phyloP scores from a whole-genome alignment of 2,329 filamentous ascomycete genomes.

The Aspergillus pseudoterreus region DNA sequence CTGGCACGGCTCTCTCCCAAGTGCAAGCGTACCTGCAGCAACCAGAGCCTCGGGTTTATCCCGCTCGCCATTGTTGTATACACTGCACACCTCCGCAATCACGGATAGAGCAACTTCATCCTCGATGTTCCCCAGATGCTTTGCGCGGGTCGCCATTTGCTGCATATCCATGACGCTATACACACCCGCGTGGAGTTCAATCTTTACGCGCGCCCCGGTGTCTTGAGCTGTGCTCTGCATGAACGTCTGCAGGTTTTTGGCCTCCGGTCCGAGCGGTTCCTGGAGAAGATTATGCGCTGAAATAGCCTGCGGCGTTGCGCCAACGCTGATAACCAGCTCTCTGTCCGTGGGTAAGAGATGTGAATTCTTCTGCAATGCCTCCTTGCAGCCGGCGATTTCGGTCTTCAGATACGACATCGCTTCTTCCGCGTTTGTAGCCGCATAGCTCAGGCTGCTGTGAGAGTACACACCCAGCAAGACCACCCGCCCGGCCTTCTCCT shows the following conservation, averaged over 20 bases:
- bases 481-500: constrained; percentile 25
- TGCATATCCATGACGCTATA: constrained; percentile 76
- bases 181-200: constrained; percentile 73
- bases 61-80: constrained; percentile 60
- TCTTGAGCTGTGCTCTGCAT: constrained; percentile 10
- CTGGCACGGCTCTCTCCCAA: constrained; percentile 70
- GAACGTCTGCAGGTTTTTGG: constrained; percentile 25
- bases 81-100: constrained; percentile 66
- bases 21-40: constrained; percentile 64
- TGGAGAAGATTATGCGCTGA: constrained; percentile 58
- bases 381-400: constrained; percentile 54
- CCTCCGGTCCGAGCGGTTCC: constrained; percentile 31
- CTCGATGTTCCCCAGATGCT: constrained; percentile 30
- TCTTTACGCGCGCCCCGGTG: constrained; percentile 28
- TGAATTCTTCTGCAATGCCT: constrained; percentile 23
- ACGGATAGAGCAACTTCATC: constrained; percentile 63
- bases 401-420: constrained; percentile 57
- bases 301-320: constrained; percentile 71
- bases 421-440: constrained; percentile 50
- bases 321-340: constrained; percentile 61
- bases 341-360: constrained; percentile 11
- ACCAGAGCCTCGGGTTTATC: constrained; percentile 62
- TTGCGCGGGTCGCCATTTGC: constrained; percentile 69
- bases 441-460: constrained; percentile 71
- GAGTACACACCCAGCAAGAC: constrained; percentile 64